Conservation (phyloP, 768 basidiomycete species). For the Auriscalpium vulgare region DNA sequence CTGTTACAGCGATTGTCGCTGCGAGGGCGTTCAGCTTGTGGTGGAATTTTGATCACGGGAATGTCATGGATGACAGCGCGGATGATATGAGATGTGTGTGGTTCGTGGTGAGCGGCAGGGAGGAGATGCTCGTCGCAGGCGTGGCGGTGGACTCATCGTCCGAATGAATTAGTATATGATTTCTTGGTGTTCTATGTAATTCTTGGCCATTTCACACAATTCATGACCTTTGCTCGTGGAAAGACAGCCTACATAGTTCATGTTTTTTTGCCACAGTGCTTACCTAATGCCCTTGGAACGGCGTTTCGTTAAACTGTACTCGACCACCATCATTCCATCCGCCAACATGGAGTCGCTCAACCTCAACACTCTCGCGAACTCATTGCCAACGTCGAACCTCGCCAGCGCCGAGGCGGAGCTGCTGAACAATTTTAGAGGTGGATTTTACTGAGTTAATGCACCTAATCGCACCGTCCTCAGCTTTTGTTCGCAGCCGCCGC, state of each 20-base stretch:
- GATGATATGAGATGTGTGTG: slow-evolving; percentile 11
- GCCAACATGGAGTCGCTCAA: slow-evolving; percentile 64
- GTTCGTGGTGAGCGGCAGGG: slow-evolving; percentile 9
- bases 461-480: slow-evolving; percentile 17
- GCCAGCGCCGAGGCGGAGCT: slow-evolving; percentile 80
- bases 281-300: too few relatives aligned
- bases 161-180: too few relatives aligned
- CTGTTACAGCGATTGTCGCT: background rate
- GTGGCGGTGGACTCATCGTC: too few relatives aligned
- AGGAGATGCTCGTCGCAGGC: background rate
- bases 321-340: background rate
- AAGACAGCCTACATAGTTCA: too few relatives aligned
- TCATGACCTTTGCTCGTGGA: too few relatives aligned
- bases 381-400: slow-evolving; percentile 57
- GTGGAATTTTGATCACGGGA: background rate
- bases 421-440: slow-evolving; percentile 76
- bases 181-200: too few relatives aligned
- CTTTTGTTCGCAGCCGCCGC: slow-evolving; percentile 53
- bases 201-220: too few relatives aligned
- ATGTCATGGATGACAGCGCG: background rate
- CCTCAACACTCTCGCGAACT: slow-evolving; percentile 70
- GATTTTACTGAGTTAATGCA: background rate
- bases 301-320: too few relatives aligned
- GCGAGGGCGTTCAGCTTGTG: slow-evolving; percentile 2
- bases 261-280: too few relatives aligned